Base-by-base conservation (phyloP, 2,329 filamentous ascomycete genomes). In the Escovopsis weberi region DNA sequence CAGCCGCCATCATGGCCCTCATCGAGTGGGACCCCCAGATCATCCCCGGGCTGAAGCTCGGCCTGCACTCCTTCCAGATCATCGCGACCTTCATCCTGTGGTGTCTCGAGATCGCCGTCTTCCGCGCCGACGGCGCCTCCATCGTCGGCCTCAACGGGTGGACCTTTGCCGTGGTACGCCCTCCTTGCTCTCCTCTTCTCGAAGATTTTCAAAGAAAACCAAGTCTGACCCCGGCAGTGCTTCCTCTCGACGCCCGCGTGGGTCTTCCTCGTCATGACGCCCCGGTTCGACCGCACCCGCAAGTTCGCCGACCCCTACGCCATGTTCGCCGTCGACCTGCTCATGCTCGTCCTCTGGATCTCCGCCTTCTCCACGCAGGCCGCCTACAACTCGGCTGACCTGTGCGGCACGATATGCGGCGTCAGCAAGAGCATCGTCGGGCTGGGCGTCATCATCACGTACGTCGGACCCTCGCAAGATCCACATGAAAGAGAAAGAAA, bases 341-440 rank as follows among this genome's bases (percentile, higher is more conserved):
- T 76, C 44, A 79, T 70, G 54, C 62, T 65, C 53, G 57, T 82
- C 49, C 60, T 82, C 47, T 82, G 78, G 78, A 64, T 83, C 37
- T 78, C 78, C 3, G 78, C 72, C 15, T 82, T 82, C 55, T 72
- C 78, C 28, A 70, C 74, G 15, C 75, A 82, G 54, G 78, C 79
- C 2, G 67, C 73, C 8, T 82, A 75, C 61, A 81, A 82, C 60
- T 65, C 67, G 3, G 64, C 66, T 19, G 66, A 66, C 45, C 60
- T 66, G 26, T 81, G 77, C 52, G 72, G 72, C 3, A 58, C 63
- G 30, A 73, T 62, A 33, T 82, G 79, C 56, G 58, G 61, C n/a
- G 57, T 74, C 39, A 80, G 76, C 64, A 80, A 78, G 55, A 75
- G 66, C 43, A 67, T 80, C 47, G 77, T 82, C 23, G 78, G 65